These are phyloP conservation scores for Fonsecaea nubica DNA, from an alignment of 2,329 filamentous ascomycete species.

Conservation along the genomic window DNA sequence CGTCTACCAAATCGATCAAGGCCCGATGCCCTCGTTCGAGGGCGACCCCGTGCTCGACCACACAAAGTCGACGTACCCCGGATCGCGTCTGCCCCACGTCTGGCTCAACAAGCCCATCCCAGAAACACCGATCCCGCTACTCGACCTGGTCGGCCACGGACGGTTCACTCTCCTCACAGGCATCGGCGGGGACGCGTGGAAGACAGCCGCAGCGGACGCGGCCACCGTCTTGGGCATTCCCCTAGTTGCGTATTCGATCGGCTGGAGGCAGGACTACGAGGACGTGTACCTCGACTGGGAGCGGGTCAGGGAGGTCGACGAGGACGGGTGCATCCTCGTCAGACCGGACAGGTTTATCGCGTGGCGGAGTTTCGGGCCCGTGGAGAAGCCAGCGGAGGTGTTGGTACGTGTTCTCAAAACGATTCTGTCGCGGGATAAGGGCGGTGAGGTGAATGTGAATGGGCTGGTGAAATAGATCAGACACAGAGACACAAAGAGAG, in stretches of 20 bases:
- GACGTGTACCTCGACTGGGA: conserved; percentile 69
- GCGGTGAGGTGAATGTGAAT: too few relatives aligned
- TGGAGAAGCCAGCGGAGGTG: background rate
- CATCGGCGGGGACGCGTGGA: conserved; percentile 62
- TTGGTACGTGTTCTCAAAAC: background rate
- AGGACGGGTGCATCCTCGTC: conserved; percentile 63
- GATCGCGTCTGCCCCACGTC: conserved; percentile 65
- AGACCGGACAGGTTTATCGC: conserved; percentile 64
- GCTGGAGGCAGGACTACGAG: conserved; percentile 64
- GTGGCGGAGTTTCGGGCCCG: conserved; percentile 51
- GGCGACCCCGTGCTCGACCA: conserved; percentile 54
- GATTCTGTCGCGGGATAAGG: background rate
- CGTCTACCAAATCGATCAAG: conserved; percentile 55
- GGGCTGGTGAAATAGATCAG: too few relatives aligned
- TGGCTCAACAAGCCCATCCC: conserved; percentile 64
- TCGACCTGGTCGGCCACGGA: conserved; percentile 65
- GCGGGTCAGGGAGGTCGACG: conserved; percentile 58
- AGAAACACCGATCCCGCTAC: conserved; percentile 57
- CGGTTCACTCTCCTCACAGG: conserved; percentile 60
- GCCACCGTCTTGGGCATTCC: conserved; percentile 51
- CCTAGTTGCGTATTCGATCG: conserved; percentile 61
- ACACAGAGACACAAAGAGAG: too few relatives aligned
- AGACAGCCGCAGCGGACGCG: conserved; percentile 53
- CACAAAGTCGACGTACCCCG: conserved; percentile 62
- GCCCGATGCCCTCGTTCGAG: conserved; percentile 25